Base-by-base conservation (phyloP, 768 basidiomycete species). In the Tephrocybe sp. region DNA sequence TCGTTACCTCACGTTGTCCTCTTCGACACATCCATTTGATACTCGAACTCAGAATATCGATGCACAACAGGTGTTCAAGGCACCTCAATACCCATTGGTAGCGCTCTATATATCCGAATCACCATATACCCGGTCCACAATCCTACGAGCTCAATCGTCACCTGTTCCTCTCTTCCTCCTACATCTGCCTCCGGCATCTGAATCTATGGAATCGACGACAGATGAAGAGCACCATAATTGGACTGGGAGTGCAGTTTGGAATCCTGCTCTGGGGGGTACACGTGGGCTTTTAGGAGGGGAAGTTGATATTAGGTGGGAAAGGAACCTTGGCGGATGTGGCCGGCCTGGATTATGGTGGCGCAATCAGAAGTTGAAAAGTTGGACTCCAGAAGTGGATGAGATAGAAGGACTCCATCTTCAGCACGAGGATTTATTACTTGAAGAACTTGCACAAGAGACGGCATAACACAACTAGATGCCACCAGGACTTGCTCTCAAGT, bases 91-190 rank as follows among this genome's bases (percentile, higher is more conserved):
- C 28, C 75, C 80, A 1, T 62, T 78, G 13, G 78, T 92, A n/a
- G 91, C 87, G 1, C 66, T 95, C 18, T 75, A 96, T 44, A 71
- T 93, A 30, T 95, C 92, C 1, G 79, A 89, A 61, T 92, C 89
- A 15, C 72, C 81, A 1, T 97, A 93, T 66, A 90, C 92, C 1
- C 80, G 77, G 44, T 68, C 80, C 0, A 81, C 92, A 0, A 62
- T 89, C 47, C 71, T 86, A 1, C 83, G 84, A 9, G 90, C 86
- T 1, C 78, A 84, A 52, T 82, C 84, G 9, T 93, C 90, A 1
- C 74, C 79, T 0, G 76, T 92, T 11, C 94, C 94, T 0, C 79
- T 95, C 49, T 76, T 92, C 48, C 76, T 97, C 11, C 62, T 96
- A 2, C 84, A 95, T 54, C 66, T 97, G 2, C 92, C 92, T 1